Base-by-base conservation (phyloP, 148 eudicot species). In the Silene conica region DNA sequence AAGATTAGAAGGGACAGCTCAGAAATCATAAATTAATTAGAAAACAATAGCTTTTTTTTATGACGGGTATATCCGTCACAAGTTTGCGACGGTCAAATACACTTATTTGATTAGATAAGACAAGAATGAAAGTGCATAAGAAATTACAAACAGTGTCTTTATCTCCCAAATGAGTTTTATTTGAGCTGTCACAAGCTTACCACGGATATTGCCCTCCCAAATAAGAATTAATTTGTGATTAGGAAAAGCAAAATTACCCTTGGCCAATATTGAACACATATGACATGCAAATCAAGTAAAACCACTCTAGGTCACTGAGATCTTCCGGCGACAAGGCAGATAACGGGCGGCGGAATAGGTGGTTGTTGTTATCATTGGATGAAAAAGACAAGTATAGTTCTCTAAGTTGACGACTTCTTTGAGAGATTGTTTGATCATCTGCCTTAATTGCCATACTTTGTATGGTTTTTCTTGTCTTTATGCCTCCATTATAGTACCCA, bases 221-320 rank as follows among this genome's bases (percentile, higher is more conserved):
- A n/a, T n/a, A n/a, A n/a, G n/a, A n/a, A n/a, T n/a, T n/a, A n/a
- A n/a, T n/a, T n/a, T n/a, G n/a, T n/a, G n/a, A n/a, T n/a, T n/a
- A n/a, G 23, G 1, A 23, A 25, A 48, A 45, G 18, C 4, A 11
- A 48, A 69, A 8, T 22, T 83, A 88, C 91, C 89, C 80, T 79
- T 86, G 83, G 82, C 86, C 89, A 20, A 74, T 62, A 61, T 67
- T 80, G 79, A 82, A 88, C 9, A 66, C 77, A 74, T 84, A 88
- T 54, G 91, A 86, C 89, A 88, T 88, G 84, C 87, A 82, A 73
- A 86, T 87, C 83, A 88, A 79, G 86, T 88, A 88, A 81, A 84
- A 88, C 91, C 91, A 86, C 85, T 88, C 91, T 1, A 80, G 82
- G 74, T 84, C 76, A 20, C 86, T 67, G 73, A 88, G 87, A 58